Conservation (phyloP, 768 basidiomycete species). For the Filobasidium wieringae region DNA sequence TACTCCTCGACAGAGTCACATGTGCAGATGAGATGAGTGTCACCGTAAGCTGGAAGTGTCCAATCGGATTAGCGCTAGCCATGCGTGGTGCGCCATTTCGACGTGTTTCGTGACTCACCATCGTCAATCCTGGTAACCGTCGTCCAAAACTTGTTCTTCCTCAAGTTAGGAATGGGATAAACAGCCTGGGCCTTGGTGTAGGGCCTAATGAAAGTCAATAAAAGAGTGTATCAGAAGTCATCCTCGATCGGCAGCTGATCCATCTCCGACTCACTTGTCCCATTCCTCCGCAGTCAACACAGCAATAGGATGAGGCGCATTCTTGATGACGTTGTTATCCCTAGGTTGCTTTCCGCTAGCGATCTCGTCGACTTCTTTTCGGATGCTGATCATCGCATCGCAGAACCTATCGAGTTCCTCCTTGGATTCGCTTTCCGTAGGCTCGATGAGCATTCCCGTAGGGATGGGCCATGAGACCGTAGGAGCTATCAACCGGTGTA, state of each 20-base stretch:
- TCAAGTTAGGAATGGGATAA: constrained; percentile 71
- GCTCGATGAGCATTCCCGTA: constrained; percentile 94
- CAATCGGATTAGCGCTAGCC: not conserved
- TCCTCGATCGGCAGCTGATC: not conserved
- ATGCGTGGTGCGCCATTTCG: constrained; percentile 1
- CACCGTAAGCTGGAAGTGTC: constrained; percentile 72
- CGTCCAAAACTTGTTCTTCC: constrained; percentile 94
- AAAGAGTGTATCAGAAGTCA: not conserved
- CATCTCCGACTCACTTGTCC: constrained; percentile 76
- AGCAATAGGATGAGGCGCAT: constrained; percentile 82
- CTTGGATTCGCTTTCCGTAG: constrained; percentile 87
- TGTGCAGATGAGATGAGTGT: constrained; percentile 60
- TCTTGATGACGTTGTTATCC: constrained; percentile 83
- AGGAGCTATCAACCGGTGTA: constrained; percentile 50
- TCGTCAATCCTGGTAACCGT: constrained; percentile 84
- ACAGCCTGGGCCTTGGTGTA: constrained; percentile 84
- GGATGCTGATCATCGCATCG: constrained; percentile 95
- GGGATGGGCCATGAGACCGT: constrained; percentile 98
- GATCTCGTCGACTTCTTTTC: constrained; percentile 79
- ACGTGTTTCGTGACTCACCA: constrained; percentile 50
- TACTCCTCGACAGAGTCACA: constrained; percentile 41
- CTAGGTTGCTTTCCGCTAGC: constrained; percentile 73
- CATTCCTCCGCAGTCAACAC: constrained; percentile 68
- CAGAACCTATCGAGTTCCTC: constrained; percentile 94
- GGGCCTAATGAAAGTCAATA: no score